A percentile compares a stretch with the other conserved stretches of the same genome.
Evolutionary conservation across 2,329 filamentous ascomycete genomes (phyloP).

Genomic region (Moelleriella libera): DNA sequence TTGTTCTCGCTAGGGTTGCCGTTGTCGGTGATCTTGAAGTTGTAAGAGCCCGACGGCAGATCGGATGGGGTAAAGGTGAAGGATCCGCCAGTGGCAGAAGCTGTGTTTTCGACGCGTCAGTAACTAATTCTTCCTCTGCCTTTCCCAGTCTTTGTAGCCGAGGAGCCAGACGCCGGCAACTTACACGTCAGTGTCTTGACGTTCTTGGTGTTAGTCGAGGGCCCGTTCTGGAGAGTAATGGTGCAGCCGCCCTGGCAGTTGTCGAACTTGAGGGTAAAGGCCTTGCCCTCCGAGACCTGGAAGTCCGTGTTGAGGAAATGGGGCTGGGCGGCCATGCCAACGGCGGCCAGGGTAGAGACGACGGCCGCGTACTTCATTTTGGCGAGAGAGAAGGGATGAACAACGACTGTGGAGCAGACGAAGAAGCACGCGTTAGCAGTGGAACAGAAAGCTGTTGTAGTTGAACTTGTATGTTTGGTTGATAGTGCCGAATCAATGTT

Average conservation of each 20-base stretch:
- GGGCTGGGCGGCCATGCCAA: slow-evolving; percentile 14
- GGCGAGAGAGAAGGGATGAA: slow-evolving; percentile 1
- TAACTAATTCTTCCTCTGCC: background rate
- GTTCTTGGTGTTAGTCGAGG: slow-evolving; percentile 12
- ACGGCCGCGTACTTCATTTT: slow-evolving; percentile 21
- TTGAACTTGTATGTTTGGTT: too few relatives aligned
- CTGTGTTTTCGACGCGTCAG: slow-evolving; percentile 4
- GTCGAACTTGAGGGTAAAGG: slow-evolving; percentile 17
- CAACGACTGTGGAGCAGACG: background rate
- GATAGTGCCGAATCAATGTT: too few relatives aligned
- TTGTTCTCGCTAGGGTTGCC: slow-evolving; percentile 11
- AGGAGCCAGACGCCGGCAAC: slow-evolving; percentile 3
- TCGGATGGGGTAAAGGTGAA: slow-evolving; percentile 14
- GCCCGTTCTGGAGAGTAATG: slow-evolving; percentile 19
- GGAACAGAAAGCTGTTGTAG: background rate
- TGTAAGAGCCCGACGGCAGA: slow-evolving; percentile 17
- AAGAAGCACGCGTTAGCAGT: background rate
- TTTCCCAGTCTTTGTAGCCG: background rate
- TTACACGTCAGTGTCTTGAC: slow-evolving; percentile 17
- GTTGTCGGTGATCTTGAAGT: slow-evolving; percentile 19
- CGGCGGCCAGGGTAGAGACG: slow-evolving; percentile 14
- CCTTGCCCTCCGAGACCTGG: slow-evolving; percentile 13
- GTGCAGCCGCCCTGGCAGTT: slow-evolving; percentile 19
- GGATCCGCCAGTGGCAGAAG: slow-evolving; percentile 8
- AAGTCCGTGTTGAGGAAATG: slow-evolving; percentile 17